A percentile compares a stretch with the other conserved stretches of the same genome.
Evolutionary conservation across 352 stramenopile genomes (phyloP).

Genomic region (Phytophthora lateralis): DNA sequence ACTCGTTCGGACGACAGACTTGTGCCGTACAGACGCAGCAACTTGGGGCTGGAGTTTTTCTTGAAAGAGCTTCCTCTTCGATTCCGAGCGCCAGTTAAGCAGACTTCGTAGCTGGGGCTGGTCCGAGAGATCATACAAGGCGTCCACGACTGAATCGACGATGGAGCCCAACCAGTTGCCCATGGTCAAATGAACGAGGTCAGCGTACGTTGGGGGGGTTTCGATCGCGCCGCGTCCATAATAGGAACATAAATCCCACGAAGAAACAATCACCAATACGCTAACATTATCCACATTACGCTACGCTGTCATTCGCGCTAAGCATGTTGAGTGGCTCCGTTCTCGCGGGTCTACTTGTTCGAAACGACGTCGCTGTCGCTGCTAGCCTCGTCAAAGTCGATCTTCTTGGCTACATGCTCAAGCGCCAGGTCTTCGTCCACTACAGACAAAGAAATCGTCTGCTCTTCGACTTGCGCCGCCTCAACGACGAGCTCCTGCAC

Average conservation of each 20-base stretch:
- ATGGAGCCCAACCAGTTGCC: slow-evolving; percentile 21
- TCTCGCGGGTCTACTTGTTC: slow-evolving; percentile 18
- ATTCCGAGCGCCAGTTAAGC: slow-evolving; percentile 25
- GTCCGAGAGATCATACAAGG: slow-evolving; percentile 13
- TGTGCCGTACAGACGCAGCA: slow-evolving; percentile 21
- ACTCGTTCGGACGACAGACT: slow-evolving; percentile 30
- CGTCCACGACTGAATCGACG: slow-evolving; percentile 10
- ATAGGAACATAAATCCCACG: slow-evolving; percentile 3
- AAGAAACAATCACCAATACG: slow-evolving; percentile 11
- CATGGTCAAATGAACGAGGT: slow-evolving; percentile 7
- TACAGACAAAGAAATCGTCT: slow-evolving; percentile 2
- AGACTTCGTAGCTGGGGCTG: slow-evolving; percentile 3
- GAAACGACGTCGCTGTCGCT: slow-evolving; percentile 31
- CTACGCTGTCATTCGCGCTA: slow-evolving; percentile 16
- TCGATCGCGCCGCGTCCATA: slow-evolving; percentile 4
- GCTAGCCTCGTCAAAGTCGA: slow-evolving; percentile 43
- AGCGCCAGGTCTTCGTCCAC: slow-evolving; percentile 26
- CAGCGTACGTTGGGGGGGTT: not conserved
- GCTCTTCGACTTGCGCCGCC: slow-evolving; percentile 7
- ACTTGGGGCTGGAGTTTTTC: slow-evolving; percentile 33
- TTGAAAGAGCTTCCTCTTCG: slow-evolving; percentile 34
- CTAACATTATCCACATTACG: slow-evolving; percentile 24
- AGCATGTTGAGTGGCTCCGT: slow-evolving; percentile 2
- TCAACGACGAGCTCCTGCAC: slow-evolving; percentile 4
- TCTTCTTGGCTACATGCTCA: slow-evolving; percentile 38